These are phyloP conservation scores for Postia placenta DNA, from an alignment of 768 basidiomycete species.

Conservation along the genomic window DNA sequence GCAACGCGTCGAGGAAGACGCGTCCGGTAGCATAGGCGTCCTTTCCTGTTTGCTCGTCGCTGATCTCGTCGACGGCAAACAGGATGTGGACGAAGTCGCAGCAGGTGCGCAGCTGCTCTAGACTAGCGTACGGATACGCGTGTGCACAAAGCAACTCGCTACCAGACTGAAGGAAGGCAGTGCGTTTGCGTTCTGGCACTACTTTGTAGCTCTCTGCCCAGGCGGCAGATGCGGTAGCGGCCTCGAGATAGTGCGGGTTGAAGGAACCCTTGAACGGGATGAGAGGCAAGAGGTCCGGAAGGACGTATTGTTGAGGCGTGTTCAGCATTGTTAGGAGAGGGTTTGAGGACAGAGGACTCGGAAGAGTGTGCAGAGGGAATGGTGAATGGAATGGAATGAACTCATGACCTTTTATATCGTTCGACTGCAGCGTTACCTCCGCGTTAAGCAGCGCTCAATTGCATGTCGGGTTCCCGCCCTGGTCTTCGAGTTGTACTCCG, in stretches of 20 bases:
- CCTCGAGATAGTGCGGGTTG: constrained; percentile 9
- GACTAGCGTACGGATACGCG: constrained; percentile 7
- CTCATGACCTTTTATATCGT: no score
- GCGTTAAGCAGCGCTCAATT: no score
- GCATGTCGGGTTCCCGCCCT: no score
- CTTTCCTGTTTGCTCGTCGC: constrained; percentile 11
- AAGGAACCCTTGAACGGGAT: constrained; percentile 7
- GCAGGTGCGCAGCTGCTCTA: constrained; percentile 9
- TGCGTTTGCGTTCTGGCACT: constrained; percentile 7
- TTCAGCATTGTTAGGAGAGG: not conserved
- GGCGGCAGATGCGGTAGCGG: constrained; percentile 1
- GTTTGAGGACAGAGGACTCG: not conserved
- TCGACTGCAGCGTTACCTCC: no score
- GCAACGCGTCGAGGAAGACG: constrained; percentile 10
- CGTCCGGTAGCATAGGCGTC: constrained; percentile 6
- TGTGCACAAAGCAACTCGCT: constrained; percentile 11
- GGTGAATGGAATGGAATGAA: no score
- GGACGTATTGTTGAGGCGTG: constrained; percentile 1
- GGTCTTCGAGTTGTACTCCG: no score
- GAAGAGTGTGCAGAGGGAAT: not conserved
- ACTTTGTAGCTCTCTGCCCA: constrained; percentile 12
- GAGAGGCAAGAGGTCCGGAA: constrained; percentile 11
- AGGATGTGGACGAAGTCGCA: constrained; percentile 13
- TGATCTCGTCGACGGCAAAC: constrained; percentile 13
- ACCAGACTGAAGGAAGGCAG: constrained; percentile 3